Evolutionary conservation across 139 green algal genomes (phyloP).

Genomic region (Chlorella sp.): DNA sequence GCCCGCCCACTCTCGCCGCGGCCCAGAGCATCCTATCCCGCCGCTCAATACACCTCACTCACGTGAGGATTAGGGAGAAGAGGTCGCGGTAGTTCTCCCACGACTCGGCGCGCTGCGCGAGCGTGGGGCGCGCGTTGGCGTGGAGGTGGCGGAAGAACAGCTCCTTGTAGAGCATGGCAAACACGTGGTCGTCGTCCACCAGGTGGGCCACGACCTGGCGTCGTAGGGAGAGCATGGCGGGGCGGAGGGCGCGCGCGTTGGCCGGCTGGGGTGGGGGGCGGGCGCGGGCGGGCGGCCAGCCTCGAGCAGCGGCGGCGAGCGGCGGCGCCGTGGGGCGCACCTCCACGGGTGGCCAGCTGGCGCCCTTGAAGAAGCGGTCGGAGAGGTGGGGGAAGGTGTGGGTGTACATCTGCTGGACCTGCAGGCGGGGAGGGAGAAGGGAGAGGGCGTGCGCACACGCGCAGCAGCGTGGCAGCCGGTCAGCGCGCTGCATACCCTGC

Average conservation of each 20-base stretch:
- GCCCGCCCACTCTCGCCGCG: too few relatives aligned
- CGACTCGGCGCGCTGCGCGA: slow-evolving; percentile 79
- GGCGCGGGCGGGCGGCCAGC: too few relatives aligned
- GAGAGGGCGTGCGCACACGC: neutral
- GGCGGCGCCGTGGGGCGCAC: too few relatives aligned
- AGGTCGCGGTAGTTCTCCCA: slow-evolving; percentile 96
- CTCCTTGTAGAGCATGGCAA: slow-evolving; percentile 99
- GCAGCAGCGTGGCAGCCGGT: too few relatives aligned
- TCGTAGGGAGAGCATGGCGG: too few relatives aligned
- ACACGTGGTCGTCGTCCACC: slow-evolving; percentile 97
- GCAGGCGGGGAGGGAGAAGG: neutral
- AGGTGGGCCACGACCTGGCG: slow-evolving; percentile 77
- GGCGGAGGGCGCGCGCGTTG: too few relatives aligned
- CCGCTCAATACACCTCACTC: too few relatives aligned
- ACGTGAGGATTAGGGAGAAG: slow-evolving; percentile 89
- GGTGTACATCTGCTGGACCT: slow-evolving; percentile 98
- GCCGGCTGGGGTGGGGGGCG: too few relatives aligned
- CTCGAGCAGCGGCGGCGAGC: too few relatives aligned
- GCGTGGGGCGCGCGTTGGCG: slow-evolving; percentile 67
- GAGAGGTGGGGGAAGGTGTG: slow-evolving; percentile 91
- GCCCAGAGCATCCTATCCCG: too few relatives aligned
- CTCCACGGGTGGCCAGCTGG: slow-evolving; percentile 86
- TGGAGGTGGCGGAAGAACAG: slow-evolving; percentile 98
- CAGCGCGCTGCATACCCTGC: too few relatives aligned
- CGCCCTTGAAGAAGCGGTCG: slow-evolving; percentile 95